Base-by-base conservation (phyloP, 148 eudicot species). In the Dianthus caryophyllus region DNA sequence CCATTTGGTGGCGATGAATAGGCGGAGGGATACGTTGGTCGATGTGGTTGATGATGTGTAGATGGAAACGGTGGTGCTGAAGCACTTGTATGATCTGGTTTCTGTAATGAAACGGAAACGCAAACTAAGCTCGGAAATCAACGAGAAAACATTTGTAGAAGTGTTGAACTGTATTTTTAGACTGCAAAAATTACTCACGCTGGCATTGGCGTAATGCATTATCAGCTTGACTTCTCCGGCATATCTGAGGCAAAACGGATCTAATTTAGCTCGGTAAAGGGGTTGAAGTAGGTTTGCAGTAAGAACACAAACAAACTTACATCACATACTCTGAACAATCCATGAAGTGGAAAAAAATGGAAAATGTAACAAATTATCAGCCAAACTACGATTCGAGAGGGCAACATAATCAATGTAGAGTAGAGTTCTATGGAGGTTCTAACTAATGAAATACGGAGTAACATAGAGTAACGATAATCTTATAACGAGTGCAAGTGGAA, bases 211-310 rank as follows among this genome's bases (percentile, higher is more conserved):
- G 71, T 81, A 94, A 71, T 90, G 90, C 87, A 94, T 75, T 68
- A 90, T 94, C 72, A 94, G 56, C 73, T 89, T 87, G 26, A 94
- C 79, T 87, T 94, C 99, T 71, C 99, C 97, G 24, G 99, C 92
- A 81, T 82, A 74, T 80, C 99, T 94, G 81, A 46, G 31, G 53
- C 56, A 66, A 18, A 58, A 59, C 47, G 30, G 48, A 39, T 65
- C 21, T 25, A 22, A 10, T 31, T 55, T 58, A 60, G 64, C 9
- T 20, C 22, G 20, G 12, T 39, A 31, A 60, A 22, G 18, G 53
- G 53, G 16, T 49, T 56, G 26, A 56, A 44, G 64, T 68, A 36
- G 20, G 44, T 41, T 0, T 50, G 24, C 24, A 50, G 18, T 30
- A 55, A 16, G 15, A 55, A 7, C n/a, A 15, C 10, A 25, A 36